Conservation (phyloP, 2,329 filamentous ascomycete species). For the Aspergillus awamori region DNA sequence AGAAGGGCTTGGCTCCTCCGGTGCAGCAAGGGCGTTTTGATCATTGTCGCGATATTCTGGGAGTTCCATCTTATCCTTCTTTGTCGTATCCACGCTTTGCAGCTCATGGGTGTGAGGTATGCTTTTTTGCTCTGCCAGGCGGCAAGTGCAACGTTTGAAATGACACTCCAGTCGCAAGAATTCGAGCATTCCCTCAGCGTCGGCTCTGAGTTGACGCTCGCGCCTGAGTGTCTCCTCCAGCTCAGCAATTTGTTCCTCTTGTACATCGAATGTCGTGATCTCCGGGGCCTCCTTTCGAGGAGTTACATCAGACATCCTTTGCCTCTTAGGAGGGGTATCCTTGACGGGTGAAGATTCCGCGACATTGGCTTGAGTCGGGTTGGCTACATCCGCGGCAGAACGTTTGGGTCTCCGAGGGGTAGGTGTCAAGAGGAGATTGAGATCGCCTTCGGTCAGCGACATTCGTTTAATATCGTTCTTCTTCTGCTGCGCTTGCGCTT, state of each 20-base stretch:
- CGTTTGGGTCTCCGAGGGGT: conserved; percentile 40
- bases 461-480: conserved; percentile 32
- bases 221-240: conserved; percentile 53
- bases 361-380: conserved; percentile 20
- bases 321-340: conserved; percentile 40
- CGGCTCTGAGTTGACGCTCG: conserved; percentile 54
- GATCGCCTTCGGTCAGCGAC: conserved; percentile 36
- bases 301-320: conserved; percentile 35
- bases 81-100: background rate
- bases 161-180: conserved; percentile 55
- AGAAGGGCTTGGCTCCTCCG: background rate
- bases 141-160: conserved; percentile 52
- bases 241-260: conserved; percentile 49
- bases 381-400: conserved; percentile 32
- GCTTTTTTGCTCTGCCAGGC: conserved; percentile 47
- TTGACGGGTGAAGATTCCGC: conserved; percentile 18
- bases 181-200: conserved; percentile 60
- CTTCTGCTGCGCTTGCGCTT: conserved; percentile 37
- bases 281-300: conserved; percentile 31
- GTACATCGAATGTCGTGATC: conserved; percentile 27
- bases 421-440: conserved; percentile 34
- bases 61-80: conserved; percentile 25
- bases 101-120: conserved; percentile 44
- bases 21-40: background rate
- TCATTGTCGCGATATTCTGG: background rate